These are phyloP conservation scores for Rubus idaeus DNA, from an alignment of 306 rosid species.

Conservation along the genomic window DNA sequence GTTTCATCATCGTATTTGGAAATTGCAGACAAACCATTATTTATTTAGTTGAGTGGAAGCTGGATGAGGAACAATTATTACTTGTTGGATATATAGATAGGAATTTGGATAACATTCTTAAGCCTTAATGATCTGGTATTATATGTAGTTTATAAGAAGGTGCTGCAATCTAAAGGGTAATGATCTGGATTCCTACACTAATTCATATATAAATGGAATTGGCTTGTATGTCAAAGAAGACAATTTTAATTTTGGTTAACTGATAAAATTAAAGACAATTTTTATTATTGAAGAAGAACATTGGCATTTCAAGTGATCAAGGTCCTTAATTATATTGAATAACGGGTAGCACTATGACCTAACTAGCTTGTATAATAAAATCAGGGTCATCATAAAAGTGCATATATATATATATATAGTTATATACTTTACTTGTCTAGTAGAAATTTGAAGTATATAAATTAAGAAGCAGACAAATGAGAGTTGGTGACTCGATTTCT, in stretches of 20 bases:
- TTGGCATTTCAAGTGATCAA: neutral
- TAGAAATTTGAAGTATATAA: neutral
- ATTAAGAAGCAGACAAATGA: slow-evolving; percentile 31
- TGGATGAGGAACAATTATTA: neutral
- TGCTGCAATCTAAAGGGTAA: slow-evolving; percentile 1
- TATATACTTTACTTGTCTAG: neutral
- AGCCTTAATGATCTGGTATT: neutral
- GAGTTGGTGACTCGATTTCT: slow-evolving; percentile 34
- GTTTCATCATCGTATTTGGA: no score
- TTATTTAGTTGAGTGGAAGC: slow-evolving; percentile 6
- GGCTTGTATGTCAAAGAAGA: neutral
- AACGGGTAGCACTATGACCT: neutral
- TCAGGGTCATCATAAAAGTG: neutral
- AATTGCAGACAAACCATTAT: neutral
- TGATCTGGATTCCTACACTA: slow-evolving; percentile 21
- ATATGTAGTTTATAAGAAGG: neutral
- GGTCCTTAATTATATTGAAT: neutral
- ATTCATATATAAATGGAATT: neutral
- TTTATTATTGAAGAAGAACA: neutral
- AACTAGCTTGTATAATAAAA: neutral
- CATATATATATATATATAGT: no score
- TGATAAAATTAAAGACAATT: neutral
- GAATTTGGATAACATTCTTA: slow-evolving; percentile 1
- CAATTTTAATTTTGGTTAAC: neutral
- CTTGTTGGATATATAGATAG: neutral